These are phyloP conservation scores for Talaromyces sp. DNA, from an alignment of 2,329 filamentous ascomycete genomes.

Conservation along the genomic window DNA sequence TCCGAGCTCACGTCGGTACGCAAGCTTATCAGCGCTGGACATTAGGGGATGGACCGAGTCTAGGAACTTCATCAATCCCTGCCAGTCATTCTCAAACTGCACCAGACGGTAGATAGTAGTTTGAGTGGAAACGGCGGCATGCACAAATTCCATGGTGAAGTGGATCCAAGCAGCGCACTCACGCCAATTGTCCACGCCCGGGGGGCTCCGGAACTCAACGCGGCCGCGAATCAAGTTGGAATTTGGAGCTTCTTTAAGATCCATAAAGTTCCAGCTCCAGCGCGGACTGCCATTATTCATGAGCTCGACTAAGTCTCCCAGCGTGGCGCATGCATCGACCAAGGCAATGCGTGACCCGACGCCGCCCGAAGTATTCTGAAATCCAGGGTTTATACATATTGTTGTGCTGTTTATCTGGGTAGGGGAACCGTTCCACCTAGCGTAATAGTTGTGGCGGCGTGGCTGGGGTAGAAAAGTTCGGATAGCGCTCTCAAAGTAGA, in stretches of 20 bases:
- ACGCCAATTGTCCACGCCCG: not conserved
- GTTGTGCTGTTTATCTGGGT: not conserved
- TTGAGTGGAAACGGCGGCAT: not conserved
- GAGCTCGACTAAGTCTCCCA: not conserved
- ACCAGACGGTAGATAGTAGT: not conserved
- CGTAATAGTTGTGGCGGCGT: not conserved
- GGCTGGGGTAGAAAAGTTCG: not conserved
- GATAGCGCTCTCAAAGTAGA: slow-evolving; percentile 1
- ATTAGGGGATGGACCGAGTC: not conserved
- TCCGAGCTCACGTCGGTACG: not conserved
- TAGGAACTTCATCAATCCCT: not conserved
- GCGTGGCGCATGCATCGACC: not conserved
- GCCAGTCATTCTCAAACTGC: not conserved
- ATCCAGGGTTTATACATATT: not conserved
- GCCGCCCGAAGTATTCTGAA: not conserved
- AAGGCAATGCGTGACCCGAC: not conserved
- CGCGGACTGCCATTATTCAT: not conserved
- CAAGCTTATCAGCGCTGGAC: not conserved
- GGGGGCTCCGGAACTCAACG: slow-evolving; percentile 4
- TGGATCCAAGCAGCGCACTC: slow-evolving; percentile 7
- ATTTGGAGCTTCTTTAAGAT: not conserved
- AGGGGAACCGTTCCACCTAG: slow-evolving; percentile 6
- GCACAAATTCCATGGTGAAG: slow-evolving; percentile 1
- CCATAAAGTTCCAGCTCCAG: slow-evolving; percentile 3
- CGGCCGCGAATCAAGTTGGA: not conserved